Conservation (phyloP, 495 filamentous ascomycete species). For the Penicillium canariense region DNA sequence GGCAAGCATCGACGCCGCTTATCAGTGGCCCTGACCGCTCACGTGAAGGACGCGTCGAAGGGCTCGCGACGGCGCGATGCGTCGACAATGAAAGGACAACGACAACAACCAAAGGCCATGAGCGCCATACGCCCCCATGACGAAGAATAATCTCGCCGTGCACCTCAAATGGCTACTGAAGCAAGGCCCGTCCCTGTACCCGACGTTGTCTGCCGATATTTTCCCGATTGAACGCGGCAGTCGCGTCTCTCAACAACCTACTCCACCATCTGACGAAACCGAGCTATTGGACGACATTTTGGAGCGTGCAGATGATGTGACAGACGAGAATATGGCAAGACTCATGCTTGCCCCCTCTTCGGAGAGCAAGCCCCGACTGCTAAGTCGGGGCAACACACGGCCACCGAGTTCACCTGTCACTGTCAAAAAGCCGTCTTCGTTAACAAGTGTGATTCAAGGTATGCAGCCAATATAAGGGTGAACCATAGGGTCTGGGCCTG, state of each 20-base stretch:
- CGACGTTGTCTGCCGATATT: constrained; percentile 29
- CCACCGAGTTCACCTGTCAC: constrained; percentile 23
- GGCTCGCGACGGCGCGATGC: constrained; percentile 19
- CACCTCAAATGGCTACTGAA: constrained; percentile 53
- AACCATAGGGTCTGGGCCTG: background rate
- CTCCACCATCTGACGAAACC: constrained; percentile 21
- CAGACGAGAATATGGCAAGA: constrained; percentile 53
- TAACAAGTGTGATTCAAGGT: constrained; percentile 26
- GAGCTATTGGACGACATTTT: constrained; percentile 20
- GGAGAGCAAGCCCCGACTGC: constrained; percentile 49
- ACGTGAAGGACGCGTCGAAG: constrained; percentile 30
- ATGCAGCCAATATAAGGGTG: background rate
- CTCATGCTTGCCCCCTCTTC: constrained; percentile 52
- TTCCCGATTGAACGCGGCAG: constrained; percentile 20
- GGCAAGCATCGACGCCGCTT: background rate
- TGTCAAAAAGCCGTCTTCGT: constrained; percentile 24
- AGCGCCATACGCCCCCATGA: constrained; percentile 44
- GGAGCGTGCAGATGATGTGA: constrained; percentile 29
- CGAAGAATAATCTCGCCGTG: constrained; percentile 47
- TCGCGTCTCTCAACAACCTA: constrained; percentile 15
- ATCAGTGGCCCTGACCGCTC: constrained; percentile 25
- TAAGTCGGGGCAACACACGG: constrained; percentile 30
- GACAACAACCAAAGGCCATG: constrained; percentile 28
- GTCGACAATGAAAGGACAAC: background rate
- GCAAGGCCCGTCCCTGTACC: constrained; percentile 38